Conservation (phyloP, 306 rosid species). For the Hippophae tibetana region DNA sequence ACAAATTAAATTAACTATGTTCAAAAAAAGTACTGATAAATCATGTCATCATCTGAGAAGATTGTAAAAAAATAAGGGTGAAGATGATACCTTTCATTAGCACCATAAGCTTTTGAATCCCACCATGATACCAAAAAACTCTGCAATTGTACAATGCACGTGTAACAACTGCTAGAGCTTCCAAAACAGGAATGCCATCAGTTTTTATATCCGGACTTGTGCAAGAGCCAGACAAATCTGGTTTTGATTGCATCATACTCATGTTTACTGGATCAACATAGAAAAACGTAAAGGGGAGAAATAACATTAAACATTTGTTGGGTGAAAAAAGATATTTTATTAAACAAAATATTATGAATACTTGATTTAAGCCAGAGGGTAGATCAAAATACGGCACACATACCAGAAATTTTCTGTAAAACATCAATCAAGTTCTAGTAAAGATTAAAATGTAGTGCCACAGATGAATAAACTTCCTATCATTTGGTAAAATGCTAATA, state of each 20-base stretch:
- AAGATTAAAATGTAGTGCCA: too few species aligned
- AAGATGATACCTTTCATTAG: slow-evolving; percentile 73
- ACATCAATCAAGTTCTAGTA: too few species aligned
- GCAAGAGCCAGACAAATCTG: slow-evolving; percentile 55
- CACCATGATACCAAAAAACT: slow-evolving; percentile 84
- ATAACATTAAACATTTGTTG: slow-evolving; percentile 4
- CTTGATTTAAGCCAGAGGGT: too few species aligned
- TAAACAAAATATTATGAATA: too few species aligned
- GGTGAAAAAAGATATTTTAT: too few species aligned
- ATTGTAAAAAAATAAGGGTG: slow-evolving; percentile 1
- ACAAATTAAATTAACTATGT: too few species aligned
- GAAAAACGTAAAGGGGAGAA: slow-evolving; percentile 22
- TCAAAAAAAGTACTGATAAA: too few species aligned
- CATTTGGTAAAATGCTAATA: too few species aligned
- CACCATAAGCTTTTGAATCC: slow-evolving; percentile 82
- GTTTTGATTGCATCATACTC: slow-evolving; percentile 35
- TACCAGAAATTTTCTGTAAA: too few species aligned
- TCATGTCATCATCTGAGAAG: background rate
- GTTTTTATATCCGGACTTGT: slow-evolving; percentile 49
- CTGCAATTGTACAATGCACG: slow-evolving; percentile 85
- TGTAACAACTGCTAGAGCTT: slow-evolving; percentile 57
- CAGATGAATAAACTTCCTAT: too few species aligned
- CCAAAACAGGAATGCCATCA: slow-evolving; percentile 71
- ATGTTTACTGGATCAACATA: slow-evolving; percentile 49
- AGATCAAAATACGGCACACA: too few species aligned